Percentiles rank a stretch among this genome's conserved stretches.
Evolutionary conservation across 148 eudicot genomes (phyloP).

Genomic region (Dysphania ambrosioides): DNA sequence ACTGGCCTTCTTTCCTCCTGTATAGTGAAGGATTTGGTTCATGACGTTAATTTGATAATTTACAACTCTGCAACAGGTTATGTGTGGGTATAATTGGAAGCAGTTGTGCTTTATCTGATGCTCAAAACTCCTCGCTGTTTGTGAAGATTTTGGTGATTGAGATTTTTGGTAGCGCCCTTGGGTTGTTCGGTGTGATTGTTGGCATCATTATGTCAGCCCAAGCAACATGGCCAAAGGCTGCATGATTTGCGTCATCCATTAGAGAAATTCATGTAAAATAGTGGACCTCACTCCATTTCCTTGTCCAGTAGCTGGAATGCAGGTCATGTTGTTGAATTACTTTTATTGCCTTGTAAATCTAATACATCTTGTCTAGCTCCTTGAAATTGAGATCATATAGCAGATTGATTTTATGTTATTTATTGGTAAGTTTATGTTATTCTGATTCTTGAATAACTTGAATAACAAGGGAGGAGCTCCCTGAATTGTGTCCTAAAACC

Average conservation of each 20-base stretch:
- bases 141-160: conserved; percentile 95
- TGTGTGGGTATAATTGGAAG: conserved; percentile 98
- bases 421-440: conserved; percentile 17
- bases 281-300: conserved; percentile 6
- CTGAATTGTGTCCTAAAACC: not conserved
- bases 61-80: conserved; percentile 40
- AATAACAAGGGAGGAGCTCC: too few species aligned
- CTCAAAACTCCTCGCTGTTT: conserved; percentile 92
- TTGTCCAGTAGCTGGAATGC: conserved; percentile 29
- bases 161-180: conserved; percentile 96
- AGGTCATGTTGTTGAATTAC: conserved; percentile 15
- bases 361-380: conserved; percentile 17
- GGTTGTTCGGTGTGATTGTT: conserved; percentile 94
- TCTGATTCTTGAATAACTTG: conserved; percentile 23
- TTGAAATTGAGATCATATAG: conserved; percentile 13
- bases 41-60: not conserved
- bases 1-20: not conserved
- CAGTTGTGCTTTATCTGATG: conserved; percentile 99
- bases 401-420: conserved; percentile 6
- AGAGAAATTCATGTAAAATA: conserved; percentile 18
- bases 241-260: conserved; percentile 6
- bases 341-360: conserved; percentile 31
- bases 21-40: not conserved
- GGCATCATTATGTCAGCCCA: conserved; percentile 99
- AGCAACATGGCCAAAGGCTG: conserved; percentile 83